phyloP scores from a whole-genome alignment of 768 basidiomycete genomes.

The Naganishia antarctica region DNA sequence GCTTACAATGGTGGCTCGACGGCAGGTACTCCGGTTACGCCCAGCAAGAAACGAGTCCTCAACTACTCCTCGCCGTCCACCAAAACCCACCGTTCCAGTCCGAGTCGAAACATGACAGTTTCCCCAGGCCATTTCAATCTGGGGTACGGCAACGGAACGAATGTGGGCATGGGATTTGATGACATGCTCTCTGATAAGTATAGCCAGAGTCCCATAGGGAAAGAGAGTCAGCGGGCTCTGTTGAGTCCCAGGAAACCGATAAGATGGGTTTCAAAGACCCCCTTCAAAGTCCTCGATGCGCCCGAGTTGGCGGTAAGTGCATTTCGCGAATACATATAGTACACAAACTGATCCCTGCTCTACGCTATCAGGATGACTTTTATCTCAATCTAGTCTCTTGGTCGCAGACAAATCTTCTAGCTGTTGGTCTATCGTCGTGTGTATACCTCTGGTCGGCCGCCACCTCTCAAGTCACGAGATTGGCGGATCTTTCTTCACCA shows the following conservation, averaged over 20 bases:
- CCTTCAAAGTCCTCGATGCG: slow-evolving; percentile 93
- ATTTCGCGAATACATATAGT: slow-evolving; percentile 1
- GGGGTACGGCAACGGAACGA: slow-evolving; percentile 34
- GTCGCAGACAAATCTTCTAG: slow-evolving; percentile 90
- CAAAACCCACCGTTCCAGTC: slow-evolving; percentile 51
- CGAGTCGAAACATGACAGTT: slow-evolving; percentile 51
- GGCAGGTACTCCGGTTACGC: slow-evolving; percentile 41
- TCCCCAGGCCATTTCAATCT: slow-evolving; percentile 43
- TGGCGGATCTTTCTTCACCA: slow-evolving; percentile 66
- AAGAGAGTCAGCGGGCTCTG: slow-evolving; percentile 72
- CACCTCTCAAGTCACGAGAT: slow-evolving; percentile 82
- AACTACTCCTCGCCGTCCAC: slow-evolving; percentile 48
- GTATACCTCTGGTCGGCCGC: slow-evolving; percentile 98
- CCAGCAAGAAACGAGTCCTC: slow-evolving; percentile 45
- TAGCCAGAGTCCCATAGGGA: slow-evolving; percentile 81
- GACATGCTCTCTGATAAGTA: slow-evolving; percentile 82
- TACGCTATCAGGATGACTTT: slow-evolving; percentile 68
- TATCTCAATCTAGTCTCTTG: slow-evolving; percentile 97
- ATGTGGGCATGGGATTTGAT: slow-evolving; percentile 56
- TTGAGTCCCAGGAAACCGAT: slow-evolving; percentile 76
- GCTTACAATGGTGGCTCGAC: background rate
- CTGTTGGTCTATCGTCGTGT: slow-evolving; percentile 82
- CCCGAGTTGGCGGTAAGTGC: slow-evolving; percentile 72
- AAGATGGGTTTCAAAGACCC: slow-evolving; percentile 83
- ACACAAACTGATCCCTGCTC: background rate